A percentile compares a stretch with the other conserved stretches of the same genome.
Evolutionary conservation across 2,329 filamentous ascomycete genomes (phyloP).

Genomic region (Cryphonectria japonica): DNA sequence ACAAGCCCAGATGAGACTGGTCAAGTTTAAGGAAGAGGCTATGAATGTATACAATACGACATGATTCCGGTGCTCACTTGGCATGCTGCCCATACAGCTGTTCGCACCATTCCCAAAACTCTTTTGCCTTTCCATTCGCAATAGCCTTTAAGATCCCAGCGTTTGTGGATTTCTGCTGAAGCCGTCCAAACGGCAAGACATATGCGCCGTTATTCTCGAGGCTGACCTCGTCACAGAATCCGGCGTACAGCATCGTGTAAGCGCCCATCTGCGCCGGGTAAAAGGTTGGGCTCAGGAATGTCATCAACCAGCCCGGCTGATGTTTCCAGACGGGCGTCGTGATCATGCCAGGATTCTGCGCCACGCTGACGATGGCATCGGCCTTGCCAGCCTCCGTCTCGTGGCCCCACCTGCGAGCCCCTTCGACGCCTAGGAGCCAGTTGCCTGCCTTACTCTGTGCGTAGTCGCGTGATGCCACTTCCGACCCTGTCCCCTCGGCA

Average conservation of each 20-base stretch:
- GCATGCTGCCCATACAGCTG: background rate
- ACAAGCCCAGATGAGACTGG: no score
- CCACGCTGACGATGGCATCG: slow-evolving; percentile 24
- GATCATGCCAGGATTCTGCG: slow-evolving; percentile 29
- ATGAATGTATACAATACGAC: background rate
- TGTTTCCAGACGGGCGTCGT: slow-evolving; percentile 25
- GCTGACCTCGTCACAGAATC: slow-evolving; percentile 16
- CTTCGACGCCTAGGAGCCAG: slow-evolving; percentile 25
- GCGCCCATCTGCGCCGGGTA: slow-evolving; percentile 20
- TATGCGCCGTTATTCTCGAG: slow-evolving; percentile 25
- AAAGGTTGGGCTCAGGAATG: slow-evolving; percentile 21
- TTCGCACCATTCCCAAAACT: slow-evolving; percentile 28
- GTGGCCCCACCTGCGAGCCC: slow-evolving; percentile 20
- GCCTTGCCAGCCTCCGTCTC: slow-evolving; percentile 7
- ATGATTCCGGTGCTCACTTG: background rate
- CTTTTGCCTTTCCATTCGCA: slow-evolving; percentile 18
- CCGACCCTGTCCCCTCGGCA: slow-evolving; percentile 14
- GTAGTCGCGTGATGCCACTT: slow-evolving; percentile 22
- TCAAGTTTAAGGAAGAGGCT: no score
- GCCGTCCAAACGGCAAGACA: slow-evolving; percentile 24
- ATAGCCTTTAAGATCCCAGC: slow-evolving; percentile 22
- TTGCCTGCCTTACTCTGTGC: slow-evolving; percentile 27
- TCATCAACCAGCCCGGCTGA: slow-evolving; percentile 21
- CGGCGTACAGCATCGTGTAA: slow-evolving; percentile 27
- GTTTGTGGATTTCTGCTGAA: slow-evolving; percentile 24